Base-by-base conservation (phyloP, 208 protist species). In the Borovskyia barvae region DNA sequence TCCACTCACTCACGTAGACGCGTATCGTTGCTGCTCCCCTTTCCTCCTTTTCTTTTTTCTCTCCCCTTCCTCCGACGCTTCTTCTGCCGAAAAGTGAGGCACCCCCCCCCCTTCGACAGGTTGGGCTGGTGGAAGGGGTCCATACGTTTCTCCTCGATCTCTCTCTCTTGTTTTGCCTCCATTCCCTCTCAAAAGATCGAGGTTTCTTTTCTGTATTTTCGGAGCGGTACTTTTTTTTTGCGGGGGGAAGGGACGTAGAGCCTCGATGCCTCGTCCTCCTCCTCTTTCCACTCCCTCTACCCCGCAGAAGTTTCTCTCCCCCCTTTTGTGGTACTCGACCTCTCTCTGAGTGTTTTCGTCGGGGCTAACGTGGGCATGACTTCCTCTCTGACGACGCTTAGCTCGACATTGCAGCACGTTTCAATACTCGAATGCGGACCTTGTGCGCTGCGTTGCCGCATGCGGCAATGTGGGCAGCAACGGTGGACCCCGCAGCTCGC, bases 381-480 rank as follows among this genome's bases (percentile, higher is more conserved):
- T 14, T 62, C 52, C 2, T 50, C 50, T 17, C 48, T 69, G 63
- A 12, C 62, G 22, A 43, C 53, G 0, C 52, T 69, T 22, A 36
- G 53, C 24, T 28, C 63, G 22, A 69, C 63, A 2, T 50, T 46
- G 64, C 55, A 78, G 46, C 46, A 56, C 15, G 39, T 86, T 9
- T 46, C 39, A 3, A 25, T 83, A 19, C 63, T 90, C 7, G 78
- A 90, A 32, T 82, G 78, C 39, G 75, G 63, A 8, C 70, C 78
- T 0, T 84, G 72, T 51, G 75, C 79, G 17, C 37, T 84, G 11
- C 30, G 62, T 3, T 33, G 41, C 25, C 36, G 39, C 19, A 57
- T 66, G 67, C 51, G 48, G 36, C 46, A 14, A 8, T 24, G 28
- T 12, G 17, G 42, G 5, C 36, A 32, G 14, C 2, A 11, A 6